Percentiles rank a stretch among this genome's conserved stretches.
phyloP scores from a whole-genome alignment of 495 filamentous ascomycete genomes.

The Elasticomyces elasticus region DNA sequence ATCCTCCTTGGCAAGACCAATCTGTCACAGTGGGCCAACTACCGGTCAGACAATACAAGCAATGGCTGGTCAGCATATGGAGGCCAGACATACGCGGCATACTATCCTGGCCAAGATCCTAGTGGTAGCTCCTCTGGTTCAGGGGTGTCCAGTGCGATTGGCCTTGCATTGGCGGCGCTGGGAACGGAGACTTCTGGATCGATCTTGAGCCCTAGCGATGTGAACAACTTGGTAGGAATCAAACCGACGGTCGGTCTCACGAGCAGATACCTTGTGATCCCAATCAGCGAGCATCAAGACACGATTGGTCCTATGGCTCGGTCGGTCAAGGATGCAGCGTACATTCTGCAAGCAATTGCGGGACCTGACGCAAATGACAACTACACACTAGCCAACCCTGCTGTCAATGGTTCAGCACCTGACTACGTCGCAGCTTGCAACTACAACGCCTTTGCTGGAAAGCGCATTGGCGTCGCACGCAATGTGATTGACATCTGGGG shows the following conservation, averaged over 20 bases:
- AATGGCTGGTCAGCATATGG: constrained; percentile 49
- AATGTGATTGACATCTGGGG: constrained; percentile 36
- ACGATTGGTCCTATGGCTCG: constrained; percentile 57
- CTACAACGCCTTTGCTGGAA: constrained; percentile 37
- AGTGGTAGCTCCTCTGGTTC: constrained; percentile 45
- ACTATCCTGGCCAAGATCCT: constrained; percentile 44
- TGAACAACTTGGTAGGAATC: constrained; percentile 42
- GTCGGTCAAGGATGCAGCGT: constrained; percentile 57
- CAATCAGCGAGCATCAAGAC: constrained; percentile 52
- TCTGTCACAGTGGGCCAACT: constrained; percentile 47
- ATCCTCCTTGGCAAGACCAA: constrained; percentile 43
- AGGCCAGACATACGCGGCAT: constrained; percentile 42
- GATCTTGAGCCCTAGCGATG: constrained; percentile 30
- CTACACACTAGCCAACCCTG: constrained; percentile 44
- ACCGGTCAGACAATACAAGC: constrained; percentile 37
- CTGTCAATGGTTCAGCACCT: constrained; percentile 32
- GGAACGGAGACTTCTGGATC: constrained; percentile 40
- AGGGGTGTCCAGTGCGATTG: constrained; percentile 41
- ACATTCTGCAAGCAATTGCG: constrained; percentile 53
- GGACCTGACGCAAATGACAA: constrained; percentile 43
- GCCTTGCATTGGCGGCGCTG: constrained; percentile 40
- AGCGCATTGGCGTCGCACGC: constrained; percentile 43
- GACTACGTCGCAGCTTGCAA: constrained; percentile 46
- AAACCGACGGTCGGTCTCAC: constrained; percentile 65
- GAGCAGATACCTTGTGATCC: constrained; percentile 50